A percentile compares a stretch with the other conserved stretches of the same genome.
Evolutionary conservation across 108 stramenopile species (phyloP).

Genomic region (Fragilaria crotonensis): DNA sequence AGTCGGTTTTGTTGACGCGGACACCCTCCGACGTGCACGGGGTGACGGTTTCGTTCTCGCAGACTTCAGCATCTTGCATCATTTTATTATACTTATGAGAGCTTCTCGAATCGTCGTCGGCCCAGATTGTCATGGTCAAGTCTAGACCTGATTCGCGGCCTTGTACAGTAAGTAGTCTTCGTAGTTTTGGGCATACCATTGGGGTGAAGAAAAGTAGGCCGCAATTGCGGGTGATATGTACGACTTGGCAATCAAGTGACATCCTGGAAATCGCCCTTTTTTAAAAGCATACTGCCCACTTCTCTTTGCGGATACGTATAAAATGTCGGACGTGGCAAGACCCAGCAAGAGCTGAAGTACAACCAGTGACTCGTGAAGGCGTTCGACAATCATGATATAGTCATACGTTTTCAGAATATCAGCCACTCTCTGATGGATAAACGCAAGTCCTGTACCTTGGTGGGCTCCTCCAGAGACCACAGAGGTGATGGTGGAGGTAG

Average conservation of each 20-base stretch:
- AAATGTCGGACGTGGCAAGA: slow-evolving; percentile 25
- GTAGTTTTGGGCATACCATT: slow-evolving; percentile 20
- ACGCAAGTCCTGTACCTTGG: not conserved
- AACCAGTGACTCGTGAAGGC: slow-evolving; percentile 41
- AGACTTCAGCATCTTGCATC: not conserved
- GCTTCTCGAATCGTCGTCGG: slow-evolving; percentile 15
- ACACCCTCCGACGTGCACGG: slow-evolving; percentile 2
- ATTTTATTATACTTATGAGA: not conserved
- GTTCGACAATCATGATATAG: slow-evolving; percentile 34
- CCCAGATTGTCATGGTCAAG: slow-evolving; percentile 38
- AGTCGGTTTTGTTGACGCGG: not conserved
- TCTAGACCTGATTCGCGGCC: slow-evolving; percentile 38
- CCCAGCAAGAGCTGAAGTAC: slow-evolving; percentile 32
- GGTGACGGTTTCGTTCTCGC: not conserved
- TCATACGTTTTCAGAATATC: slow-evolving; percentile 28
- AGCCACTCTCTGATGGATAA: not conserved
- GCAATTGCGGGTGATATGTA: not conserved
- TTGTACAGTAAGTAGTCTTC: slow-evolving; percentile 33
- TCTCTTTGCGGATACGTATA: slow-evolving; percentile 21
- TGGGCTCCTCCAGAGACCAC: not conserved
- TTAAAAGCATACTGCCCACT: not conserved
- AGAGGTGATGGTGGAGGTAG: not conserved
- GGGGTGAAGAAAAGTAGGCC: not conserved
- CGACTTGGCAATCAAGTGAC: not conserved
- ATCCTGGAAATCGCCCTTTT: not conserved